Conservation (phyloP, 192 early-diverging fungal species). For the Oehlia diaphana region DNA sequence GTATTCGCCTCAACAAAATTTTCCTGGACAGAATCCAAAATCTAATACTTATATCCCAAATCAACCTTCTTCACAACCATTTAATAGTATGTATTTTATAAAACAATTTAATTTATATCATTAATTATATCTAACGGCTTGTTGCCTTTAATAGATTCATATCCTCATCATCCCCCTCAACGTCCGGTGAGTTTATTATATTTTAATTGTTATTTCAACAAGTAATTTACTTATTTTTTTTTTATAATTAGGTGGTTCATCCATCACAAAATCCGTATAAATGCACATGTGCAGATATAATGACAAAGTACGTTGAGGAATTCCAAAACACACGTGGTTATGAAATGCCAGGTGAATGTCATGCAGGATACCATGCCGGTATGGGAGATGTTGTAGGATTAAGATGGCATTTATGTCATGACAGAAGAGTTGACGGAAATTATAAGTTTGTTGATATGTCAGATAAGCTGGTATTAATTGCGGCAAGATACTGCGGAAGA, state of each 20-base stretch:
- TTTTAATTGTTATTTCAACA: neutral
- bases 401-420: neutral
- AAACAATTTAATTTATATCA: too few species aligned
- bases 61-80: too few species aligned
- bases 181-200: neutral
- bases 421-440: neutral
- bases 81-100: too few species aligned
- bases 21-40: too few species aligned
- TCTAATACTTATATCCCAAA: too few species aligned
- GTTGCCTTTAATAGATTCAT: too few species aligned
- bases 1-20: neutral
- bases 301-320: neutral
- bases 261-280: neutral
- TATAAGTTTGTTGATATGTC: neutral
- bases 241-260: neutral
- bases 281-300: neutral
- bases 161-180: too few species aligned
- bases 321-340: neutral
- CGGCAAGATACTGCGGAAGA: neutral
- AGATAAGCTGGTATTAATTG: constrained; percentile 2
- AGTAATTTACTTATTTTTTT: neutral
- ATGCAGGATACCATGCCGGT: constrained; percentile 1
- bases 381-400: neutral
- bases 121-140: too few species aligned
- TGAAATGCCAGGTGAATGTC: neutral